Evolutionary conservation across 1,284 basidiomycete genomes (phyloP).

Genomic region (Mycena citricolor): DNA sequence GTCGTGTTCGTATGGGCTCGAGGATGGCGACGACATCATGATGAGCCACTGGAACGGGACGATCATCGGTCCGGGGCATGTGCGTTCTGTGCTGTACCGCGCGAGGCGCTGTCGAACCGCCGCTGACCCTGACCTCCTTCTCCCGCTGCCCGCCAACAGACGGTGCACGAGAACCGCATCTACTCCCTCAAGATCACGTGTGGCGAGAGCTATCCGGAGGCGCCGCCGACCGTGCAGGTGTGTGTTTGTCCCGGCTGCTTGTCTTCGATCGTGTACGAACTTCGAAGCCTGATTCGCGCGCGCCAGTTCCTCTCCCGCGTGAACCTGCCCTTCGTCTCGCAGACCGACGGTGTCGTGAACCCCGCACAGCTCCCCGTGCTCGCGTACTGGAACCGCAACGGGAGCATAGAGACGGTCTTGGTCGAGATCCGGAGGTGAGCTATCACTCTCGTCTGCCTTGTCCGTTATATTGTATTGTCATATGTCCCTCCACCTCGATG

Average conservation of each 20-base stretch:
- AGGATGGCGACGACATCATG: slow-evolving; percentile 51
- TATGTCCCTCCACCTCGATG: too few species aligned
- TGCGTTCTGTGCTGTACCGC: slow-evolving; percentile 40
- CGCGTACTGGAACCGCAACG: slow-evolving; percentile 69
- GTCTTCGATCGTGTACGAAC: neutral
- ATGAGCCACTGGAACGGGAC: slow-evolving; percentile 99
- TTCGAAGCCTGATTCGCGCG: neutral
- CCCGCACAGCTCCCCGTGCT: slow-evolving; percentile 68
- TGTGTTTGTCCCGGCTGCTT: neutral
- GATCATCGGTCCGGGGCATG: slow-evolving; percentile 97
- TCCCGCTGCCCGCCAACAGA: slow-evolving; percentile 46
- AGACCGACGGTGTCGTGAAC: slow-evolving; percentile 77
- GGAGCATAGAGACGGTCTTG: slow-evolving; percentile 85
- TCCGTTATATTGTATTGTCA: slow-evolving; percentile 1
- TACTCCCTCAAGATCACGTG: slow-evolving; percentile 94
- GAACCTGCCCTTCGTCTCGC: slow-evolving; percentile 93
- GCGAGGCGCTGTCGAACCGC: too few species aligned
- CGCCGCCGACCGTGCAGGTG: slow-evolving; percentile 60
- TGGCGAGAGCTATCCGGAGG: slow-evolving; percentile 80
- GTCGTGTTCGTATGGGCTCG: slow-evolving; percentile 48
- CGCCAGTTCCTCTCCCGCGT: slow-evolving; percentile 83
- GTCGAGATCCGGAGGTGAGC: slow-evolving; percentile 88
- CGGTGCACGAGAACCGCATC: slow-evolving; percentile 97
- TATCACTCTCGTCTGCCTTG: slow-evolving; percentile 18
- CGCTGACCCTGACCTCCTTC: neutral